These are phyloP conservation scores for Ceratobasidium sp. DNA, from an alignment of 1,284 basidiomycete species.

Conservation along the genomic window DNA sequence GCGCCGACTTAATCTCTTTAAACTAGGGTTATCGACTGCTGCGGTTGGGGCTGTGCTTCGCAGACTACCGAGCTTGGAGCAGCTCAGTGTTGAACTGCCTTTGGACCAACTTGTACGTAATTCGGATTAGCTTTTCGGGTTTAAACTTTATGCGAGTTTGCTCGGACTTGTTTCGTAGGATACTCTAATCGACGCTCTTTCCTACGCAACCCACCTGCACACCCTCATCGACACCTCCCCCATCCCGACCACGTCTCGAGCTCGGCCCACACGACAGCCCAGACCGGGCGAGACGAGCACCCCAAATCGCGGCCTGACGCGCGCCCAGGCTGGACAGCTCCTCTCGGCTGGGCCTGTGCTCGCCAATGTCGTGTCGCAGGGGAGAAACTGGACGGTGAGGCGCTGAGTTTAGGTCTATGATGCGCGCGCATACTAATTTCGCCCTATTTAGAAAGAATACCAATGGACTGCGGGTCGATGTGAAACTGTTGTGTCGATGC, in stretches of 20 bases:
- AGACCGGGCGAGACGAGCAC: not conserved
- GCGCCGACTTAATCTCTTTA: slow-evolving; percentile 31
- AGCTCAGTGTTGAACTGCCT: slow-evolving; percentile 37
- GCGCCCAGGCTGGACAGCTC: slow-evolving; percentile 34
- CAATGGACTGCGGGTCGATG: slow-evolving; percentile 23
- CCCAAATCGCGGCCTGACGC: slow-evolving; percentile 23
- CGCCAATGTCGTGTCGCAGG: slow-evolving; percentile 31
- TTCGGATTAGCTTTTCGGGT: slow-evolving; percentile 7
- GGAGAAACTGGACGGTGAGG: slow-evolving; percentile 38
- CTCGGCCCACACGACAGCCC: slow-evolving; percentile 11
- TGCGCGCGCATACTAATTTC: slow-evolving; percentile 29
- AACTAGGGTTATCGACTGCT: not conserved
- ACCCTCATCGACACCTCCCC: slow-evolving; percentile 42
- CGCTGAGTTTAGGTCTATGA: slow-evolving; percentile 2
- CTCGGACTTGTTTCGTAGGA: slow-evolving; percentile 27
- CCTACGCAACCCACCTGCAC: slow-evolving; percentile 28
- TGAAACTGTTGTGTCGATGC: slow-evolving; percentile 41
- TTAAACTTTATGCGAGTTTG: slow-evolving; percentile 7
- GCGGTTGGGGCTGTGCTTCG: slow-evolving; percentile 27
- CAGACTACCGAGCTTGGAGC: slow-evolving; percentile 37
- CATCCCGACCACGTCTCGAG: slow-evolving; percentile 16
- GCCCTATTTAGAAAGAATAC: slow-evolving; percentile 29
- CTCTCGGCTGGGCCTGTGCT: slow-evolving; percentile 35
- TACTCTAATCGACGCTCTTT: slow-evolving; percentile 35
- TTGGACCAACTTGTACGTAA: slow-evolving; percentile 38